These are phyloP conservation scores for Puccinia brachypodii DNA, from an alignment of 1,284 basidiomycete genomes.

Conservation along the genomic window DNA sequence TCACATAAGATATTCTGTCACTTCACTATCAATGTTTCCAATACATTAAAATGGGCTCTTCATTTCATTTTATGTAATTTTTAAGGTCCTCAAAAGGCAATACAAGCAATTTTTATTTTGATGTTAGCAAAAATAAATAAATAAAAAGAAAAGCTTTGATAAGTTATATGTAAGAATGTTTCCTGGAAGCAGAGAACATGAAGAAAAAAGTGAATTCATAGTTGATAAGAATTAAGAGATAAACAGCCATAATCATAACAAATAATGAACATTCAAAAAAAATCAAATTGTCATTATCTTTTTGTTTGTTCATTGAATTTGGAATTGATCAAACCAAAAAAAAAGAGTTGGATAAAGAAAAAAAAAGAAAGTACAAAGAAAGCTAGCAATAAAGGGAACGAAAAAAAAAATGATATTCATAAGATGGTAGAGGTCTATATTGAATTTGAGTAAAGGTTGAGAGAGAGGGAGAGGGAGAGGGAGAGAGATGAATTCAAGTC, in stretches of 20 bases:
- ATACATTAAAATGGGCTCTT: no score
- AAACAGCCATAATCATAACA: no score
- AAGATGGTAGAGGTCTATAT: neutral
- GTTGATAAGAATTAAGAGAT: no score
- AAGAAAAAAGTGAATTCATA: no score
- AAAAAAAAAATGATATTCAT: no score
- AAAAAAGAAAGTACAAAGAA: neutral
- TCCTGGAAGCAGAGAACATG: no score
- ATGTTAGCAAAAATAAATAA: neutral
- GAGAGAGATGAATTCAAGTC: neutral
- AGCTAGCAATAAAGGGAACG: neutral
- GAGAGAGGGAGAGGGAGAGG: neutral
- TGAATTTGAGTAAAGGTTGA: neutral
- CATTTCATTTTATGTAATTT: neutral
- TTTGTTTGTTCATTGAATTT: no score
- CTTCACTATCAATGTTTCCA: neutral
- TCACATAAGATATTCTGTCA: neutral
- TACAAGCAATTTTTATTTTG: neutral
- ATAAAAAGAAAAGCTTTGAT: neutral
- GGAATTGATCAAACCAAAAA: no score
- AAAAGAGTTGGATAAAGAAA: neutral
- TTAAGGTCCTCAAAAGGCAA: neutral
- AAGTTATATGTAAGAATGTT: neutral
- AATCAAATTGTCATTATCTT: no score
- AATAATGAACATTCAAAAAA: no score